Base-by-base conservation (phyloP, 208 protist genomes). In the Leishmania guyanensis region DNA sequence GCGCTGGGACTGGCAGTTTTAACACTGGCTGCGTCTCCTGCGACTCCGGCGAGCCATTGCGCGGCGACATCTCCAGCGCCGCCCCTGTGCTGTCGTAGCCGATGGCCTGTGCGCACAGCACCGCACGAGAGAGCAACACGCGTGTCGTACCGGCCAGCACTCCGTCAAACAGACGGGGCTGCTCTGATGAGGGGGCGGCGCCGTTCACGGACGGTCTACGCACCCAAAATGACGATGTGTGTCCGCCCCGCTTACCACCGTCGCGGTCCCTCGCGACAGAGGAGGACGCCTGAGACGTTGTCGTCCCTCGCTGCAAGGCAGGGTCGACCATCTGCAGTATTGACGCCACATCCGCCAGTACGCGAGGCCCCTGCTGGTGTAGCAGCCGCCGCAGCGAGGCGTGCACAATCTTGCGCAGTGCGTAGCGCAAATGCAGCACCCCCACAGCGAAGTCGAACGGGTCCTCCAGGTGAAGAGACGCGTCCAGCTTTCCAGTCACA, bases 371-470 rank as follows among this genome's bases (percentile, higher is more conserved):
- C 53, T 94, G 90, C 64, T 93, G 87, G 36, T 85, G 78, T 17
- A 88, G 87, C 51, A 94, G 83, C 2, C 91, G 91, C 2, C 94
- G 94, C 80, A 95, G 84, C 3, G 89, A 91, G 22, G 88, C 88
- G 83, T 97, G 94, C 48, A 97, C 88, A 33, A 96, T 86, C 76
- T 97, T 97, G 70, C 91, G 88, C 51, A 97, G 86, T 5, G 94
- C 94, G 88, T 93, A 97, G 39, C 88, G 88, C 22, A 96, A 74
- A 77, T 97, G 94, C 77, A 97, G 90, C 73, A 97, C 39, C 17
- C 84, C 90, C 43, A 97, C 91, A 17, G 92, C 92, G 83, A 91
- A 96, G 83, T 97, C 87, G 29, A 82, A 86, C 16, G 91, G 92
- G 54, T 97, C 91, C 78, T 93, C 91, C 60, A 97, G 79, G 68